phyloP scores from a whole-genome alignment of 1,139 yeast species.

The Scheffersomyces titani region DNA sequence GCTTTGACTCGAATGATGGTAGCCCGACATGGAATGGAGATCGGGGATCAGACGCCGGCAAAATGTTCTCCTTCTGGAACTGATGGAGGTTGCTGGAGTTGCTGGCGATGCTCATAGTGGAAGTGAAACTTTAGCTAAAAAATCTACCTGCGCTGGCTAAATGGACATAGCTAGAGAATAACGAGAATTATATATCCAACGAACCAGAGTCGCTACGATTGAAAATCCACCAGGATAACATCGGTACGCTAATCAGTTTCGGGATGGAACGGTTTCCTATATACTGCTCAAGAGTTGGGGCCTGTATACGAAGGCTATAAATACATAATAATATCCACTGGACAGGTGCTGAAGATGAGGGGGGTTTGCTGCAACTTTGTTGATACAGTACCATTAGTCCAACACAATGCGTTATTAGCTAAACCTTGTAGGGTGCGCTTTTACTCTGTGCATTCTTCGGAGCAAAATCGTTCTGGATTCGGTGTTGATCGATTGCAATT shows the following conservation, averaged over 20 bases:
- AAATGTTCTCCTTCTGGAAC: constrained; percentile 32
- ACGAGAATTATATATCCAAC: not conserved
- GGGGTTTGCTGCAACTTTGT: not conserved
- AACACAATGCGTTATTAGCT: not conserved
- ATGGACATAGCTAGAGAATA: not conserved
- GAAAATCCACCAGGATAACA: not conserved
- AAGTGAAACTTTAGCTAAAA: not conserved
- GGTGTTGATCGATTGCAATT: not conserved
- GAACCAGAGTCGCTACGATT: not conserved
- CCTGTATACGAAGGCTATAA: not conserved
- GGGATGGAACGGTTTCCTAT: not conserved
- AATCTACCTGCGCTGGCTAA: not conserved
- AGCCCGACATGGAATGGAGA: constrained; percentile 45
- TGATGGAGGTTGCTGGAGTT: not conserved
- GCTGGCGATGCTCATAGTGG: not conserved
- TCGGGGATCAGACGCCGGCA: constrained; percentile 35
- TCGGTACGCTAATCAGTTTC: not conserved
- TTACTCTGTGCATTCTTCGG: not conserved
- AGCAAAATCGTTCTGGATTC: not conserved
- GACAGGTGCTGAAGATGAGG: not conserved
- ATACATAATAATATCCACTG: not conserved
- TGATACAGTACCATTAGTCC: not conserved
- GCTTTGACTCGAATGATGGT: constrained; percentile 43
- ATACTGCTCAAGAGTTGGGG: not conserved
- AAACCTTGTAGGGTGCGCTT: not conserved